Conservation (phyloP, 31 red algal genomes). For the Porphyra umbilicalis region DNA sequence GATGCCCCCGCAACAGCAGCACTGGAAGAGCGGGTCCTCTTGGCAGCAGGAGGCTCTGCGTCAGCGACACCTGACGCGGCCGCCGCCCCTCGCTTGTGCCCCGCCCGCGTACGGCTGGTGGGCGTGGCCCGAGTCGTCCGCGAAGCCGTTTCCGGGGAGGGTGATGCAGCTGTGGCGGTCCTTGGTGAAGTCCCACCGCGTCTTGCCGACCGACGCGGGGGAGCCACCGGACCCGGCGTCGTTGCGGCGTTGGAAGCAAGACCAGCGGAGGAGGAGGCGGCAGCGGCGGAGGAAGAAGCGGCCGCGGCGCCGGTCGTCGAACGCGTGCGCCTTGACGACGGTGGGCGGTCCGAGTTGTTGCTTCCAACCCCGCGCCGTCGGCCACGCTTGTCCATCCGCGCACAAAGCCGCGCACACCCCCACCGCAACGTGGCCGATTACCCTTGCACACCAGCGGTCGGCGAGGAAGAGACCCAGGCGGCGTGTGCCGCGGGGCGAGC, state of each 20-base stretch:
- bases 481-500: neutral
- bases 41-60: neutral
- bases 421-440: neutral
- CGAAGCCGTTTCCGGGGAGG: no score
- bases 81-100: neutral
- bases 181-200: no score
- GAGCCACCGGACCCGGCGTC: no score
- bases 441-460: neutral
- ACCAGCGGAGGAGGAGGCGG: neutral
- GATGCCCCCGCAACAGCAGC: no score
- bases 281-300: neutral
- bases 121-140: no score
- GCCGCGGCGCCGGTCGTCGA: neutral
- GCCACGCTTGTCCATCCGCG: constrained; percentile 74
- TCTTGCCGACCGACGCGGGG: neutral
- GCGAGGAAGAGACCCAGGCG: neutral
- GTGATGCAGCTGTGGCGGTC: no score
- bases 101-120: neutral
- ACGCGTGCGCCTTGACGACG: neutral
- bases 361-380: constrained; percentile 62
- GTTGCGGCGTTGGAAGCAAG: no score
- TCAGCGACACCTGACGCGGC: neutral
- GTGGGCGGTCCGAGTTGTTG: constrained; percentile 23
- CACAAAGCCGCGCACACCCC: neutral
- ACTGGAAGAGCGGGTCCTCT: neutral